Conservation (phyloP, 163 green algal species). For the Chlamydomonas reinhardtii region DNA sequence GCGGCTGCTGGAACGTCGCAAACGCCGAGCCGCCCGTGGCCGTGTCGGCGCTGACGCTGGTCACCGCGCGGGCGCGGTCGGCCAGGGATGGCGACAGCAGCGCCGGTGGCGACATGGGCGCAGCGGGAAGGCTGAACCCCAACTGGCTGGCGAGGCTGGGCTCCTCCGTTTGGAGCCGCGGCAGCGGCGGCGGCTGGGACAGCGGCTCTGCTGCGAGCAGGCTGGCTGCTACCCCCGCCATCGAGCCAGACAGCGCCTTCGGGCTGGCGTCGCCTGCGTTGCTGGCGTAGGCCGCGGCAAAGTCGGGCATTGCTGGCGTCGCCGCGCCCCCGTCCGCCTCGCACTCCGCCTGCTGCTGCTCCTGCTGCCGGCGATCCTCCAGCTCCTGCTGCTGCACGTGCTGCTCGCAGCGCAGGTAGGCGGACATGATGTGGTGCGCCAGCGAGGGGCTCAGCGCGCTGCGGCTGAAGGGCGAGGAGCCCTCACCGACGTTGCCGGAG, state of each 20-base stretch:
- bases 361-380: neutral
- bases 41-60: no score
- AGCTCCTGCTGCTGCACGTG: slow-evolving; percentile 41
- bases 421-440: slow-evolving; percentile 43
- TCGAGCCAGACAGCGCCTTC: neutral
- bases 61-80: no score
- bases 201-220: neutral
- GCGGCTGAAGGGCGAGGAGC: slow-evolving; percentile 22
- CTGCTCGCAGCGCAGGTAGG: slow-evolving; percentile 19
- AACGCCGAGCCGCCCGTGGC: neutral
- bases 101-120: neutral
- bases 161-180: neutral
- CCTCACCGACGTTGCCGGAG: neutral
- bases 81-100: neutral
- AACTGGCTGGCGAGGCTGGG: neutral
- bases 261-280: neutral
- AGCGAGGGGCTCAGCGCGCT: slow-evolving; percentile 40
- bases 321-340: neutral
- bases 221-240: neutral
- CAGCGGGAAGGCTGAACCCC: no score
- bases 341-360: neutral
- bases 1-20: neutral
- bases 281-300: no score
- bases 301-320: neutral
- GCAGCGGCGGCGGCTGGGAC: neutral